Evolutionary conservation across 2,329 filamentous ascomycete genomes (phyloP).

Genomic region (Arthrinium phaeospermum): DNA sequence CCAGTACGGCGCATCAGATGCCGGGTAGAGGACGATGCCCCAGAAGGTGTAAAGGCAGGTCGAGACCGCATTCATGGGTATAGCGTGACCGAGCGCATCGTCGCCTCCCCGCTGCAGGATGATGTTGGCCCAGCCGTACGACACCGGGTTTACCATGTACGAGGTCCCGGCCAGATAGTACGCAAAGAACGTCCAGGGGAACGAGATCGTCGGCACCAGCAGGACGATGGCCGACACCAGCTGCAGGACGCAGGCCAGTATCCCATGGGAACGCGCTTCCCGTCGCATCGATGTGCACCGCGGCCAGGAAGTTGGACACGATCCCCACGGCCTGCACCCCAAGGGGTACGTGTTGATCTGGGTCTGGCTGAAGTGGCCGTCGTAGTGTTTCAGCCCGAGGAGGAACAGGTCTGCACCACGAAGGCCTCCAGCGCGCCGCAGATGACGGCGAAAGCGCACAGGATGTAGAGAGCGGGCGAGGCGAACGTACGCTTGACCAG

Average conservation of each 20-base stretch:
- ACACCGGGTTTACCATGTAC: conserved; percentile 46
- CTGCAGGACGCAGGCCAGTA: conserved; percentile 40
- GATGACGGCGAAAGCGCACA: conserved; percentile 45
- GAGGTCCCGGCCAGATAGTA: conserved; percentile 45
- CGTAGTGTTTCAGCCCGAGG: conserved; percentile 5
- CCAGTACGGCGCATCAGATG: conserved; percentile 50
- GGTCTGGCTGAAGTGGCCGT: conserved; percentile 30
- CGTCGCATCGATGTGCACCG: conserved; percentile 34
- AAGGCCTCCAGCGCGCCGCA: conserved; percentile 42
- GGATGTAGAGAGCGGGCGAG: conserved; percentile 41
- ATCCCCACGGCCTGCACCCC: conserved; percentile 38
- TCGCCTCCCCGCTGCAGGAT: conserved; percentile 45
- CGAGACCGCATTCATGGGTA: conserved; percentile 47
- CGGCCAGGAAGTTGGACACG: conserved; percentile 43
- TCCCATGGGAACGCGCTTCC: conserved; percentile 41
- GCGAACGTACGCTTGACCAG: conserved; percentile 36
- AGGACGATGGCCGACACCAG: conserved; percentile 40
- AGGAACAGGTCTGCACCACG: conserved; percentile 29
- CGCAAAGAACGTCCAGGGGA: conserved; percentile 42
- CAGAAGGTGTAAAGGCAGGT: conserved; percentile 50
- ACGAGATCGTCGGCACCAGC: conserved; percentile 39
- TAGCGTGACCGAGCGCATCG: conserved; percentile 47
- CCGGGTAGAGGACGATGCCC: conserved; percentile 49
- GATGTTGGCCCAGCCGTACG: conserved; percentile 46
- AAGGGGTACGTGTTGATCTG: conserved; percentile 44